Conservation (phyloP, 495 filamentous ascomycete genomes). For the Talaromyces stipitatus region DNA sequence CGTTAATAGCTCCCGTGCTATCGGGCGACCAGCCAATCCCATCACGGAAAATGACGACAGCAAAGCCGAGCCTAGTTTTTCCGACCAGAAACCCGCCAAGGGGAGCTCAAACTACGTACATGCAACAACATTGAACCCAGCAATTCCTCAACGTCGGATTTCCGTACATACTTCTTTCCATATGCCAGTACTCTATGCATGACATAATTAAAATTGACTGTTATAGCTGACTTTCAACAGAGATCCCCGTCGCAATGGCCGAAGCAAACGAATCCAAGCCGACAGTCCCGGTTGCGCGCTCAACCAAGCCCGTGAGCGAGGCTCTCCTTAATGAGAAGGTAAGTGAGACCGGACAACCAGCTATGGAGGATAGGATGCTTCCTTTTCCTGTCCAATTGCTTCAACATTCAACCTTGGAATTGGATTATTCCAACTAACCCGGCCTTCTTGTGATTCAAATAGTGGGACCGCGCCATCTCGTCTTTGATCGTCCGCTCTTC, state of each 20-base stretch:
- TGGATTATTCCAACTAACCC: neutral
- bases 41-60: neutral
- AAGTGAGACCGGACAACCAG: constrained; percentile 12
- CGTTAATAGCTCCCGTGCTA: neutral
- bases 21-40: neutral
- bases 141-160: constrained; percentile 5
- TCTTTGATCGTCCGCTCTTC: constrained; percentile 92
- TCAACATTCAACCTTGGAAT: neutral
- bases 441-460: constrained; percentile 1
- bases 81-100: constrained; percentile 34
- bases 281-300: constrained; percentile 37
- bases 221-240: neutral
- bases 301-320: constrained; percentile 79
- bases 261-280: constrained; percentile 44
- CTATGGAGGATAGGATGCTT: neutral
- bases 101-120: neutral
- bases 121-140: constrained; percentile 7
- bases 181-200: neutral
- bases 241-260: constrained; percentile 40
- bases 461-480: constrained; percentile 99
- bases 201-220: neutral
- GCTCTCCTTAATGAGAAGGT: constrained; percentile 95
- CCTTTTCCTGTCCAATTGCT: neutral
- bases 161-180: constrained; percentile 12
- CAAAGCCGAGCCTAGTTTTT: constrained; percentile 25